phyloP scores from a whole-genome alignment of 352 stramenopile species.

The Achlya hypogyna region DNA sequence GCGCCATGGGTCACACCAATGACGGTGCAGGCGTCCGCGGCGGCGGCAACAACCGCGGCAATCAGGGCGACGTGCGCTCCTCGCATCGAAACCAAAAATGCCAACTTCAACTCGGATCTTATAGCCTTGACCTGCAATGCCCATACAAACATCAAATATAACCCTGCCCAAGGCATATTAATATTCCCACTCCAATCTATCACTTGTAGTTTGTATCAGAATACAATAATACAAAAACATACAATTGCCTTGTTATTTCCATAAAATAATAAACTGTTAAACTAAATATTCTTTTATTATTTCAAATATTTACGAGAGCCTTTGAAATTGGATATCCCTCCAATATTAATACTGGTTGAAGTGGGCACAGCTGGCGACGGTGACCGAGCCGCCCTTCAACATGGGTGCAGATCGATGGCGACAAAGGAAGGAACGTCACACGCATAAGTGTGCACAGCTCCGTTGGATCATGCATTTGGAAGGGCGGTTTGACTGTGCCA shows the following conservation, averaged over 20 bases:
- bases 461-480: too few relatives aligned
- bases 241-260: too few relatives aligned
- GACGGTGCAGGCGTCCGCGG: conserved; percentile 60
- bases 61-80: not conserved
- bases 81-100: not conserved
- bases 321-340: not conserved
- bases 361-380: not conserved
- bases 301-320: not conserved
- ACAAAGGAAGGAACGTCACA: too few relatives aligned
- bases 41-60: not conserved
- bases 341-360: not conserved
- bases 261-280: not conserved
- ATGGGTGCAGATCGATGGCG: not conserved
- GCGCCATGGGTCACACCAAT: conserved; percentile 77
- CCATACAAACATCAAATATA: not conserved
- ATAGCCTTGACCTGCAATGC: not conserved
- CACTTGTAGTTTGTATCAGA: not conserved
- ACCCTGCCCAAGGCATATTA: not conserved
- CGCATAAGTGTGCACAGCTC: too few relatives aligned
- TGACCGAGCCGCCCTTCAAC: not conserved
- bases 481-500: too few relatives aligned
- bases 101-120: conserved; percentile 17
- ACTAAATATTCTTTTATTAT: not conserved
- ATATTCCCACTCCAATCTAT: not conserved
- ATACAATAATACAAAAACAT: not conserved